These are phyloP conservation scores for Boechera divaricarpa DNA, from an alignment of 345 rosid genomes.

Conservation along the genomic window DNA sequence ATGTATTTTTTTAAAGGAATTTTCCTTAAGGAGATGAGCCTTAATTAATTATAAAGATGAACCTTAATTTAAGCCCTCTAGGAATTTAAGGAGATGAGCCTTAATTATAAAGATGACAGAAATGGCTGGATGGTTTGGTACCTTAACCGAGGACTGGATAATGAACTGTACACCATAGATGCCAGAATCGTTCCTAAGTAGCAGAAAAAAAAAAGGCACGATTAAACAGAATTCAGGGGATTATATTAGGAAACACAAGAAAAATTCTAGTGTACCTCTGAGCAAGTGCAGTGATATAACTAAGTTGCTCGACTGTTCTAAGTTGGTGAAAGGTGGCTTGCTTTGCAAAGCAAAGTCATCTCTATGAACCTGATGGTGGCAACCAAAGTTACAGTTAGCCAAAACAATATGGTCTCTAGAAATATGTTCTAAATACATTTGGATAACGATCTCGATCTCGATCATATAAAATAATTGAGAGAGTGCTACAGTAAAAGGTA, in stretches of 20 bases:
- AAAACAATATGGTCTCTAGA: conserved; percentile 8
- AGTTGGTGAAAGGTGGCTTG: conserved; percentile 97
- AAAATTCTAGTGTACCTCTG: conserved; percentile 57
- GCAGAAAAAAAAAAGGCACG: conserved; percentile 10
- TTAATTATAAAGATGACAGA: neutral
- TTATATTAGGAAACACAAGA: neutral
- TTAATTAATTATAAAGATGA: no score
- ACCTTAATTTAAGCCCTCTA: neutral
- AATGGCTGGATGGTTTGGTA: conserved; percentile 36
- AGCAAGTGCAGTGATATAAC: conserved; percentile 76
- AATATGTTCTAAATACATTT: conserved; percentile 6
- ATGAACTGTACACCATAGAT: conserved; percentile 78
- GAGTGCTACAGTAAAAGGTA: no score
- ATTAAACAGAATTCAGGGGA: neutral
- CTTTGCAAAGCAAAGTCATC: conserved; percentile 82
- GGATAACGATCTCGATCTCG: no score
- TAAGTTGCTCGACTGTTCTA: conserved; percentile 93
- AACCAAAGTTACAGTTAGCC: conserved; percentile 25
- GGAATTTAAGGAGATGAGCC: neutral
- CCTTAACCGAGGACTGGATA: conserved; percentile 88
- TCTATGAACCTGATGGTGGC: conserved; percentile 63
- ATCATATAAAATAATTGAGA: no score
- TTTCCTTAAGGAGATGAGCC: no score
- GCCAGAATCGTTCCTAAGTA: conserved; percentile 71
- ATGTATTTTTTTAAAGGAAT: no score